Base-by-base conservation (phyloP, 257 asterid species). In the Parsonsia alboflavescens region DNA sequence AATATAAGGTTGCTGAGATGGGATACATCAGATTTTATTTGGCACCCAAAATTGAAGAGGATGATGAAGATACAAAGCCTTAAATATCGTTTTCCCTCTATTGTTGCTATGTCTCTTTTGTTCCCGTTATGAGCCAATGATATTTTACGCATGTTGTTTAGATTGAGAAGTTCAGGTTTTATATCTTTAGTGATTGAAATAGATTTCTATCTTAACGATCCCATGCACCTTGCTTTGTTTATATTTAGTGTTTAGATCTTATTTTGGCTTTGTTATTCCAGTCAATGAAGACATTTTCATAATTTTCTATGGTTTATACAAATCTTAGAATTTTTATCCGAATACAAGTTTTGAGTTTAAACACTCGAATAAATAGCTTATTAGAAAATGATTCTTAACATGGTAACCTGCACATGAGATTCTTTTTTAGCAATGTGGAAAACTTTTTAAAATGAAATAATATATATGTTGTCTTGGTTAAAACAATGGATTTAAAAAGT, bases 41-140 rank as follows among this genome's bases (percentile, higher is more conserved):
- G 86, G 97, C 96, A 19, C 98, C 98, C 42, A 91, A 91, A 88
- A 89, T 93, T 12, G 98, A 93, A 80, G 97, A 93, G 71, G 97
- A 93, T 1, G 96, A 87, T 2, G 98, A 87, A 69, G 96, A 90
- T 30, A 52, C 86, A 4, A 87, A 90, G 54, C 80, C 96, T 80
- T 91, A 79, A 89, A 63, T 49, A 12, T 56, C 52, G 36, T 53
- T 71, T 39, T 54, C 41, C 9, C 22, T 39, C 53, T 54, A 15
- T 2, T 54, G 66, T 39, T 11, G 64, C 21, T n/a, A n/a, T n/a
- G n/a, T n/a, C n/a, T n/a, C 2, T 28, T 70, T 39, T 1, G 7
- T 3, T 21, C 52, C 39, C 13, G n/a, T 7, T 24, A 21, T 33
- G 45, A 71, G 50, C 26, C 8, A 64, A 64, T 64, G 69, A 17